Conservation (phyloP, 768 basidiomycete species). For the Tricholoma hemisulphureum region DNA sequence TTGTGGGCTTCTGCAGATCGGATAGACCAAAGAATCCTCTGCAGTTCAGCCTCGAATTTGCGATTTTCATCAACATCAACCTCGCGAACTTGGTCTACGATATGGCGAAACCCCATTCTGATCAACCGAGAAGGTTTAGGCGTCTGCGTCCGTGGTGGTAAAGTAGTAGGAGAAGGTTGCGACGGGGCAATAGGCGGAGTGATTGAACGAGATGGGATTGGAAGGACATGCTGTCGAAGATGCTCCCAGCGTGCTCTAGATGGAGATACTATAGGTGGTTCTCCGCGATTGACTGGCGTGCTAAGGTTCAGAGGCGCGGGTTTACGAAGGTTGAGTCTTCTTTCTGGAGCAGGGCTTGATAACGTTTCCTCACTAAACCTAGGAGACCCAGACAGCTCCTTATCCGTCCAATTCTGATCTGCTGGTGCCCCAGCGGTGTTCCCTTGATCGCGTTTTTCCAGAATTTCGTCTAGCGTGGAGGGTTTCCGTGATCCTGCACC, state of each 20-base stretch:
- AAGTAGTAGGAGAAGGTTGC: conserved; percentile 26
- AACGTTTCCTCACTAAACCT: neutral
- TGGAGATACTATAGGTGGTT: conserved; percentile 38
- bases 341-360: conserved; percentile 3
- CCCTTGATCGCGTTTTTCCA: conserved; percentile 4
- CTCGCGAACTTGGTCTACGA: conserved; percentile 63
- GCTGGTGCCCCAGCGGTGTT: neutral
- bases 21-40: conserved; percentile 52
- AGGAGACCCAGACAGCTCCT: conserved; percentile 7
- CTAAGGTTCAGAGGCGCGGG: conserved; percentile 10
- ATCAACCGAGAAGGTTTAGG: conserved; percentile 53
- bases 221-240: conserved; percentile 54
- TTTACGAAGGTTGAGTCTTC: conserved; percentile 6
- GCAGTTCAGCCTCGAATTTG: conserved; percentile 55
- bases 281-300: conserved; percentile 45
- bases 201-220: conserved; percentile 22
- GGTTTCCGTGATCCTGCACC: conserved; percentile 7
- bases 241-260: conserved; percentile 51
- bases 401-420: conserved; percentile 12
- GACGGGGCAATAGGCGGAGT: conserved; percentile 26
- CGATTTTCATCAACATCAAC: conserved; percentile 46
- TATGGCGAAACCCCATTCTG: conserved; percentile 57
- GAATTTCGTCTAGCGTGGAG: conserved; percentile 2
- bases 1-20: conserved; percentile 42
- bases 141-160: conserved; percentile 31